Conservation (phyloP, 1,139 yeast species). For the Candida sanyaensis region DNA sequence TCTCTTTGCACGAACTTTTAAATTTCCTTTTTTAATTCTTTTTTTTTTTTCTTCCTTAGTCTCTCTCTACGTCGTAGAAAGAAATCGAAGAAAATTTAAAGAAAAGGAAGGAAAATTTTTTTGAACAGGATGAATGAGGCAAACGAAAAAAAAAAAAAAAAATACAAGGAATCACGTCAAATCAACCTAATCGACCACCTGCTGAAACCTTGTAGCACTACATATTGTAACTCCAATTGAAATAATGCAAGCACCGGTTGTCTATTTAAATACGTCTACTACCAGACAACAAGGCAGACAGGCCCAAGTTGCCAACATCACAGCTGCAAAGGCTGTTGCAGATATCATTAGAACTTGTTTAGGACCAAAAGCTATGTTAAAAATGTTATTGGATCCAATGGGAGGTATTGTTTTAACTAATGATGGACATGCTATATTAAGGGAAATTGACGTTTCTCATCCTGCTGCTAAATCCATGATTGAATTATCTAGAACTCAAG, state of each 20-base stretch:
- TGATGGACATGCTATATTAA: constrained; percentile 93
- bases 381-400: constrained; percentile 97
- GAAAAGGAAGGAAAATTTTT: constrained; percentile 1
- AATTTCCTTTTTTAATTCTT: background rate
- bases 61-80: background rate
- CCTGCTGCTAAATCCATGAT: constrained; percentile 99
- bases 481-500: constrained; percentile 95
- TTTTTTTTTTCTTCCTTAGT: too few species aligned
- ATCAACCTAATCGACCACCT: background rate
- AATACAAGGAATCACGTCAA: background rate
- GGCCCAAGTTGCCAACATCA: constrained; percentile 94
- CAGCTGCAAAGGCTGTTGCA: constrained; percentile 98
- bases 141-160: background rate
- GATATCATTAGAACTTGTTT: constrained; percentile 96
- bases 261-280: constrained; percentile 70
- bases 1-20: background rate
- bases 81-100: background rate
- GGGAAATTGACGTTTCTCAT: constrained; percentile 91
- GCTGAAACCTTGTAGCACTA: background rate
- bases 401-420: constrained; percentile 97
- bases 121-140: background rate
- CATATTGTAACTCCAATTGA: constrained; percentile 3
- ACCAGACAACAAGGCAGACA: constrained; percentile 97
- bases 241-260: constrained; percentile 52
- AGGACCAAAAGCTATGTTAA: constrained; percentile 99